phyloP scores from a whole-genome alignment of 345 rosid genomes.

The Eucalyptus albens region DNA sequence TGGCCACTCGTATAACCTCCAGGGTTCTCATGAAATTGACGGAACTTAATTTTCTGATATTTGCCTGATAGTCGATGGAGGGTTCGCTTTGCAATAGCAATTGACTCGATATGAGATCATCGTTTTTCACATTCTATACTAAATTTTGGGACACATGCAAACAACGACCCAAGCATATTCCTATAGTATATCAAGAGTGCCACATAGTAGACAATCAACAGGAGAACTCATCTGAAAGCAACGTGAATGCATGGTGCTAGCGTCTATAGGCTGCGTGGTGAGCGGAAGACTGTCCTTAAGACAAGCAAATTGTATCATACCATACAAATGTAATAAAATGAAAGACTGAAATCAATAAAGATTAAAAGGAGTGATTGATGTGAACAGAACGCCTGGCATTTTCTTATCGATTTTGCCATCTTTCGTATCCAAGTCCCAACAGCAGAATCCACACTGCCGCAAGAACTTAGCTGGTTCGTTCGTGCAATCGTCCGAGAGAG shows the following conservation, averaged over 20 bases:
- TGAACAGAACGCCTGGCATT: not conserved
- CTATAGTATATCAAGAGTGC: not conserved
- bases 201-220: not conserved
- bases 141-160: not conserved
- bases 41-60: not conserved
- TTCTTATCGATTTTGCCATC: not conserved
- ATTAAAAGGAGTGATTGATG: not conserved
- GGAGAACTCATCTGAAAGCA: not conserved
- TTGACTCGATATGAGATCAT: not conserved
- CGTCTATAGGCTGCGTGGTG: not conserved
- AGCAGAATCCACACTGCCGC: not conserved
- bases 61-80: not conserved
- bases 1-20: not conserved
- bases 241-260: not conserved
- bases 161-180: not conserved
- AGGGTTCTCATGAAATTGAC: not conserved
- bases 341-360: not conserved
- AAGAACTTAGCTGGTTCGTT: not conserved
- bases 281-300: not conserved
- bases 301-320: not conserved
- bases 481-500: not conserved
- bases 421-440: not conserved
- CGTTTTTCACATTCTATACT: not conserved
- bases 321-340: not conserved
- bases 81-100: not conserved